A percentile compares a stretch with the other conserved stretches of the same genome.
phyloP scores from a whole-genome alignment of 1,139 yeast genomes.

The Geotrichum candidum region DNA sequence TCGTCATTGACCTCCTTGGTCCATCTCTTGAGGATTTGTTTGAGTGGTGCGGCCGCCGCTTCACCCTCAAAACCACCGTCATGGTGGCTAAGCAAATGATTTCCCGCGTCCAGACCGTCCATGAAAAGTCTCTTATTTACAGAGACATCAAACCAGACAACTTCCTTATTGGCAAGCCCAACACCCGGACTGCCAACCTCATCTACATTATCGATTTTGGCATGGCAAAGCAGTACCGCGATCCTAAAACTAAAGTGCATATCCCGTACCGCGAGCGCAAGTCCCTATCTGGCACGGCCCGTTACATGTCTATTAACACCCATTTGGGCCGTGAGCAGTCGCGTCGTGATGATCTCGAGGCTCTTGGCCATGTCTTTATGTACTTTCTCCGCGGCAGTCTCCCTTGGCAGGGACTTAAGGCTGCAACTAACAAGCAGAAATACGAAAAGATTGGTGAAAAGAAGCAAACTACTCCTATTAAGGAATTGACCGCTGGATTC shows the following conservation, averaged over 20 bases:
- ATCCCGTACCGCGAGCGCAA: slow-evolving; percentile 95
- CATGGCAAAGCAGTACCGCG: slow-evolving; percentile 96
- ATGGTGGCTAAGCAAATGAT: slow-evolving; percentile 93
- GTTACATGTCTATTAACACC: slow-evolving; percentile 96
- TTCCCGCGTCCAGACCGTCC: slow-evolving; percentile 76
- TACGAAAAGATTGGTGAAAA: slow-evolving; percentile 96
- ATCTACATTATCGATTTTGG: slow-evolving; percentile 69
- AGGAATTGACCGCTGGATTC: slow-evolving; percentile 71
- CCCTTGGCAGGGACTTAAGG: slow-evolving; percentile 98
- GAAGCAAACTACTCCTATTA: slow-evolving; percentile 77
- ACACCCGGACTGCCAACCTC: slow-evolving; percentile 45
- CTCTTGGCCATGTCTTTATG: slow-evolving; percentile 90
- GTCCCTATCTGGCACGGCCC: slow-evolving; percentile 90
- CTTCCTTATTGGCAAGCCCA: slow-evolving; percentile 70
- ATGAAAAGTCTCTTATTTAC: slow-evolving; percentile 83
- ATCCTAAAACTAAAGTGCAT: slow-evolving; percentile 90
- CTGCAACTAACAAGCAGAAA: slow-evolving; percentile 94
- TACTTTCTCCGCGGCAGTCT: slow-evolving; percentile 88
- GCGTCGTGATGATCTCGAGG: slow-evolving; percentile 92
- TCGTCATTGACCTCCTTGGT: slow-evolving; percentile 88
- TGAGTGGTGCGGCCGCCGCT: slow-evolving; percentile 96
- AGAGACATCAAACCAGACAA: slow-evolving; percentile 96
- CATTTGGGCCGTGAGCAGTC: slow-evolving; percentile 96
- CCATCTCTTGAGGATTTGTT: slow-evolving; percentile 94
- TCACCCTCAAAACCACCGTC: slow-evolving; percentile 80